A percentile compares a stretch with the other conserved stretches of the same genome.
Evolutionary conservation across 257 asterid species (phyloP).

Genomic region (Avicennia marina): DNA sequence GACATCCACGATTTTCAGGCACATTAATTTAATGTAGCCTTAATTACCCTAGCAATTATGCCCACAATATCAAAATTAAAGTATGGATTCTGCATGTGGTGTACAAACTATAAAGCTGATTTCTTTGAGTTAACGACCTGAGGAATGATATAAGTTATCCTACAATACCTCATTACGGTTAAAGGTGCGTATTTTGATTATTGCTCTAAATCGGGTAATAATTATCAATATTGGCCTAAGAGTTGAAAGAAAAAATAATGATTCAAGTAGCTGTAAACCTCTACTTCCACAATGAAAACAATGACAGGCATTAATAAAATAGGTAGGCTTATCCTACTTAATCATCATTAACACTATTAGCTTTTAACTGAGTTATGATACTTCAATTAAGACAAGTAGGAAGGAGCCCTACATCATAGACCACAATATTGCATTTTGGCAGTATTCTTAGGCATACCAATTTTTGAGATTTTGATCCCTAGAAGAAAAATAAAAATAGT

Average conservation of each 20-base stretch:
- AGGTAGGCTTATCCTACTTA: background rate
- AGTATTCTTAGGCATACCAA: no score
- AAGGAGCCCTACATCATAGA: background rate
- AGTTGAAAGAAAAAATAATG: background rate
- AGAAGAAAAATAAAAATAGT: no score
- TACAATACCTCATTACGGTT: background rate
- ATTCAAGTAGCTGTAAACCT: background rate
- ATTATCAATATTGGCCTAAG: background rate
- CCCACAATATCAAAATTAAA: background rate
- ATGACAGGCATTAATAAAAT: background rate
- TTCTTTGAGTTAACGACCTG: background rate
- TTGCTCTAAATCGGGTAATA: background rate
- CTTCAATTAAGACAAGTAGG: background rate
- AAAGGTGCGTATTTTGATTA: background rate
- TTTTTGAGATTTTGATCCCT: no score
- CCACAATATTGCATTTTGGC: no score
- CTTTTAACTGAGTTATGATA: background rate
- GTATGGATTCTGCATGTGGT: background rate
- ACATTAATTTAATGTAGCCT: no score
- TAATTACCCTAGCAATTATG: background rate
- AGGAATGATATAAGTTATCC: background rate
- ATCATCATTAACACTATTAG: constrained; percentile 7
- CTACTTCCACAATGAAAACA: background rate
- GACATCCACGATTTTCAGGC: no score
- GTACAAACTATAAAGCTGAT: no score